Evolutionary conservation across 768 basidiomycete species (phyloP), one percentile per base, ranked within the genome.

Genomic region (Krasilnikovozyma curviuscula): DNA sequence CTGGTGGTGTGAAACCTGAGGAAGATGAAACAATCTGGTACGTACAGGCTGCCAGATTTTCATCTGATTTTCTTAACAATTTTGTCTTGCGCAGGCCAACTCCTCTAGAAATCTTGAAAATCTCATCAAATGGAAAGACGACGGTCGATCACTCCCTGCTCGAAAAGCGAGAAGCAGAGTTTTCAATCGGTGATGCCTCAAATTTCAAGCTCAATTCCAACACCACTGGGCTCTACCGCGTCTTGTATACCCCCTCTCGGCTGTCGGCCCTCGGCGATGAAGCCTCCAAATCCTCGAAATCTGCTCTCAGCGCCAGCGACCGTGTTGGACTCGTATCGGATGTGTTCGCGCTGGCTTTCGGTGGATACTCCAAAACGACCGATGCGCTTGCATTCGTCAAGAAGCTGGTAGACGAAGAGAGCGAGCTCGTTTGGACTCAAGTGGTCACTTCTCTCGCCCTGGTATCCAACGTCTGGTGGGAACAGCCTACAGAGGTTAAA

Each of bases 21-120:
- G 83, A 93, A 50, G 85, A 93, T 57, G 69, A 84, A 62, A 89
- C 83, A 2, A 70, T 83, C 50, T 95, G 89, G 89, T 80, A 53
- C 14, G 61, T 43, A 8, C 25, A 29, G 37, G 23, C 27, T 18
- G 1, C 7, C 12, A 24, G 19, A 7, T 34, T 18, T 19, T 1
- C 13, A 10, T n/a, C n/a, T n/a, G n/a, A n/a, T n/a, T n/a, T n/a
- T n/a, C n/a, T n/a, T n/a, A n/a, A n/a, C n/a, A n/a, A n/a, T n/a
- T n/a, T n/a, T n/a, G n/a, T n/a, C n/a, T n/a, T n/a, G n/a, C n/a
- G n/a, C n/a, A n/a, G n/a, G n/a, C n/a, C n/a, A n/a, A n/a, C n/a
- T n/a, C n/a, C n/a, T n/a, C n/a, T n/a, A n/a, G n/a, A n/a, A n/a
- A n/a, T n/a, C n/a, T n/a, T n/a, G n/a, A n/a, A n/a, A n/a, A n/a